Conservation (phyloP, 108 stramenopile species). For the Cyclotella baltica region DNA sequence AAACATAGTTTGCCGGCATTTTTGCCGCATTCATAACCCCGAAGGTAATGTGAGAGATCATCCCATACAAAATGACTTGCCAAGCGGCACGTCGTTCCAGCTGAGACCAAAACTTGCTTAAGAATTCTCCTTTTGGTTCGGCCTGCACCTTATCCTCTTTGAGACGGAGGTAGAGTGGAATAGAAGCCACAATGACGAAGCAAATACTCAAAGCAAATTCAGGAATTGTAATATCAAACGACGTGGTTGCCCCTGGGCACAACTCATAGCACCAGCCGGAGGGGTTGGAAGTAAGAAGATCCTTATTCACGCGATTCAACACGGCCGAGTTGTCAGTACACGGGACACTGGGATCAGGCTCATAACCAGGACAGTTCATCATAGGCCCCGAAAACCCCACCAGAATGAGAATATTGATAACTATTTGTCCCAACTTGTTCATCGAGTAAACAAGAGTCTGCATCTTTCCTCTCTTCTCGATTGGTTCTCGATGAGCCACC, state of each 20-base stretch:
- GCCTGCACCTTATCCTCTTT: constrained; percentile 50
- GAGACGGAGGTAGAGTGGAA: constrained; percentile 49
- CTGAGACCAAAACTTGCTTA: constrained; percentile 44
- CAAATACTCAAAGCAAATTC: constrained; percentile 54
- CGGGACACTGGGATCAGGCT: constrained; percentile 36
- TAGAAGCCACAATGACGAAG: constrained; percentile 43
- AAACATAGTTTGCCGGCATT: constrained; percentile 55
- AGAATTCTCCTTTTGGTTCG: constrained; percentile 30
- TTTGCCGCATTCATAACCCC: constrained; percentile 54
- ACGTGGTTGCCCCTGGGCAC: constrained; percentile 43
- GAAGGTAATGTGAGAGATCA: constrained; percentile 57
- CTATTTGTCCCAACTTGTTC: constrained; percentile 55
- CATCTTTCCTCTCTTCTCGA: constrained; percentile 55
- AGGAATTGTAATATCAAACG: constrained; percentile 49
- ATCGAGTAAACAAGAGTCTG: constrained; percentile 55
- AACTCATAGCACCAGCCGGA: constrained; percentile 47
- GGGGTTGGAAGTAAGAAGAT: constrained; percentile 33
- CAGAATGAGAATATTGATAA: constrained; percentile 52
- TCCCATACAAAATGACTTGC: constrained; percentile 58
- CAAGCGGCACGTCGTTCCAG: constrained; percentile 46
- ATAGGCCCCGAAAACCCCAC: constrained; percentile 55
- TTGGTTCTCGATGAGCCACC: constrained; percentile 59
- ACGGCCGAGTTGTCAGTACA: constrained; percentile 35
- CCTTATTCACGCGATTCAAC: constrained; percentile 38
- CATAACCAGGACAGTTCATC: constrained; percentile 55